Conservation (phyloP, 2,329 filamentous ascomycete species). For the Colletotrichum godetiae region DNA sequence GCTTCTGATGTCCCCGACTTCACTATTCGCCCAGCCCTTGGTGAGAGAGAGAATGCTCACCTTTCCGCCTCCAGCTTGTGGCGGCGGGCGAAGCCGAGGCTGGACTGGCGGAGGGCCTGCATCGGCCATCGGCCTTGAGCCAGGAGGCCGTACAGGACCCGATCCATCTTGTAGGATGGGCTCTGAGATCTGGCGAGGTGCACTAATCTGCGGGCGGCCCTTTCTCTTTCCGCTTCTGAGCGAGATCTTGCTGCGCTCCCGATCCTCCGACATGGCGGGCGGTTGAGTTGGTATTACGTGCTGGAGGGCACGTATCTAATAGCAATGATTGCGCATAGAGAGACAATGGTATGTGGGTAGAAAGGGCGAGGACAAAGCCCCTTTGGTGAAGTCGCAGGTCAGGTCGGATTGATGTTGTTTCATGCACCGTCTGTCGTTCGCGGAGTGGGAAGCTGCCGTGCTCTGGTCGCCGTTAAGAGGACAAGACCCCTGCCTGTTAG, state of each 20-base stretch:
- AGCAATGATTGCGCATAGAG: not conserved
- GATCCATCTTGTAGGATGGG: slow-evolving; percentile 64
- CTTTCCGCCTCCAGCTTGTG: slow-evolving; percentile 67
- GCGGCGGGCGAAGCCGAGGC: slow-evolving; percentile 50
- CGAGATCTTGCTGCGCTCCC: slow-evolving; percentile 66
- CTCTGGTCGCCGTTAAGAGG: slow-evolving; percentile 20
- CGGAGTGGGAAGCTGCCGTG: slow-evolving; percentile 29
- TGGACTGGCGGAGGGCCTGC: slow-evolving; percentile 26
- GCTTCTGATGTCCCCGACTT: not conserved
- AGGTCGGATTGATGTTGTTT: slow-evolving; percentile 23
- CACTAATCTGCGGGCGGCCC: slow-evolving; percentile 70
- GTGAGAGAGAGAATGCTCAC: slow-evolving; percentile 46
- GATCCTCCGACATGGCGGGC: slow-evolving; percentile 68
- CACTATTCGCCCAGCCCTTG: not conserved
- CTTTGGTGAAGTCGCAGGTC: slow-evolving; percentile 10
- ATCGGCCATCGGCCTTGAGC: slow-evolving; percentile 36
- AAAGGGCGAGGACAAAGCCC: slow-evolving; percentile 5
- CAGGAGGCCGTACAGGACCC: slow-evolving; percentile 38
- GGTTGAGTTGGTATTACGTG: not conserved
- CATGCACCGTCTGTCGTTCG: slow-evolving; percentile 15
- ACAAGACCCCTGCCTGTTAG: slow-evolving; percentile 15
- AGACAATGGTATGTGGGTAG: not conserved
- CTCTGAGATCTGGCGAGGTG: slow-evolving; percentile 71
- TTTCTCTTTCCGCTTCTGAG: slow-evolving; percentile 73
- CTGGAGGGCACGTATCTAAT: not conserved